Evolutionary conservation across 2,329 filamentous ascomycete genomes (phyloP).

Genomic region (Canariomyces notabilis): DNA sequence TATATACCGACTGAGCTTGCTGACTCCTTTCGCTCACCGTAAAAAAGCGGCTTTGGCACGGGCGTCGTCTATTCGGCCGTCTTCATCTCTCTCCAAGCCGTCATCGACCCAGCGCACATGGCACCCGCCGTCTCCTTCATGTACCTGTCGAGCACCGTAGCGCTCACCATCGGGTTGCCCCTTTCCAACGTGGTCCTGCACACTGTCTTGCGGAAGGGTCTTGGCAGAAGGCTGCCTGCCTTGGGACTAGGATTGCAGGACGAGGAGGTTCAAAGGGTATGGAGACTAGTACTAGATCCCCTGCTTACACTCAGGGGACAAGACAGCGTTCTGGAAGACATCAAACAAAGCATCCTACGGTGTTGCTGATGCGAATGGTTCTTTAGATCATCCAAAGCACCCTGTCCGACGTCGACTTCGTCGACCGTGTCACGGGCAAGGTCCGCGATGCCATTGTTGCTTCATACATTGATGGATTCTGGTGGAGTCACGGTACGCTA

Average conservation of each 20-base stretch:
- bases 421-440: slow-evolving; percentile 24
- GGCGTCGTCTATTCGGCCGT: slow-evolving; percentile 38
- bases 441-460: slow-evolving; percentile 29
- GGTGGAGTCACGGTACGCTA: slow-evolving; percentile 32
- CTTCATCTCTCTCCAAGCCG: slow-evolving; percentile 40
- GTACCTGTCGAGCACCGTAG: slow-evolving; percentile 35
- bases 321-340: no score
- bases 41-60: slow-evolving; percentile 35
- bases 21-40: no score
- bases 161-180: slow-evolving; percentile 36
- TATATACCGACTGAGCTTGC: no score
- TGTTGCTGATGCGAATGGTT: no score
- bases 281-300: background rate
- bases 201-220: slow-evolving; percentile 20
- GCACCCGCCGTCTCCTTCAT: slow-evolving; percentile 39
- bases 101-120: slow-evolving; percentile 34
- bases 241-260: slow-evolving; percentile 24
- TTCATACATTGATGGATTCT: slow-evolving; percentile 33
- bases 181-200: slow-evolving; percentile 35
- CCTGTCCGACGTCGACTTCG: slow-evolving; percentile 31
- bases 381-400: slow-evolving; percentile 32
- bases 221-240: slow-evolving; percentile 22
- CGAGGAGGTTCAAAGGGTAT: slow-evolving; percentile 22
- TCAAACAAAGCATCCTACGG: no score
- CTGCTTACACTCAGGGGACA: no score